Evolutionary conservation across 192 early-diverging fungal species (phyloP).

Genomic region (Kappamyces sp.): DNA sequence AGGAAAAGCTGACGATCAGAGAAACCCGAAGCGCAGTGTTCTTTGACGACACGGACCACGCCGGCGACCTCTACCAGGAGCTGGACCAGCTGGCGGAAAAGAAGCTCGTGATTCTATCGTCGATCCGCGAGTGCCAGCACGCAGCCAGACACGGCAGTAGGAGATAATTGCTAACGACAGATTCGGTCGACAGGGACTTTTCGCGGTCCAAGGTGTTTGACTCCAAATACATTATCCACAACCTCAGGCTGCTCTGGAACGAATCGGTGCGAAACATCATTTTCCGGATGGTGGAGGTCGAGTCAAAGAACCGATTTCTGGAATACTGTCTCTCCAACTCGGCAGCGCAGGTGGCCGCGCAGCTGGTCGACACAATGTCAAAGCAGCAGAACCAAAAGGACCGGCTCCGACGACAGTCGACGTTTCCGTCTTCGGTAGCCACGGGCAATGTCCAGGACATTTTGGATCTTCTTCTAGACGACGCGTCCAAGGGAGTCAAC

Average conservation of each 20-base stretch:
- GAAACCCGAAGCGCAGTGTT: constrained; percentile 36
- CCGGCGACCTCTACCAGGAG: not conserved
- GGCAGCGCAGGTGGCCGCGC: constrained; percentile 71
- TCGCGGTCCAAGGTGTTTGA: constrained; percentile 41
- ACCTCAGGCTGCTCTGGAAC: constrained; percentile 80
- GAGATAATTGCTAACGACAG: constrained; percentile 30
- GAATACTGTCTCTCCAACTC: constrained; percentile 78
- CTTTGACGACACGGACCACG: constrained; percentile 33
- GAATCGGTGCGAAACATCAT: constrained; percentile 74
- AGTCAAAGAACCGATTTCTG: constrained; percentile 61
- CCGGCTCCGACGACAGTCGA: not conserved
- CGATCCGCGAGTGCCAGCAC: constrained; percentile 9
- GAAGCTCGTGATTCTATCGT: constrained; percentile 15
- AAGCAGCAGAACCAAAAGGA: constrained; percentile 18
- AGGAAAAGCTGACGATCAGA: constrained; percentile 41
- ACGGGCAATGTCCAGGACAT: constrained; percentile 5
- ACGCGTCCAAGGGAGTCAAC: constrained; percentile 4
- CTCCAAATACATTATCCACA: constrained; percentile 77
- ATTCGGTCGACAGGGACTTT: constrained; percentile 23
- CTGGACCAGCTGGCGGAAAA: not conserved
- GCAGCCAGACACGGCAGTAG: not conserved
- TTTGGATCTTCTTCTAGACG: constrained; percentile 1
- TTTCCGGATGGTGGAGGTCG: constrained; percentile 68
- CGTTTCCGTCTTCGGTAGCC: not conserved
- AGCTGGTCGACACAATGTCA: constrained; percentile 39